phyloP scores from a whole-genome alignment of 2,329 filamentous ascomycete genomes.

The Ascochyta fabae region DNA sequence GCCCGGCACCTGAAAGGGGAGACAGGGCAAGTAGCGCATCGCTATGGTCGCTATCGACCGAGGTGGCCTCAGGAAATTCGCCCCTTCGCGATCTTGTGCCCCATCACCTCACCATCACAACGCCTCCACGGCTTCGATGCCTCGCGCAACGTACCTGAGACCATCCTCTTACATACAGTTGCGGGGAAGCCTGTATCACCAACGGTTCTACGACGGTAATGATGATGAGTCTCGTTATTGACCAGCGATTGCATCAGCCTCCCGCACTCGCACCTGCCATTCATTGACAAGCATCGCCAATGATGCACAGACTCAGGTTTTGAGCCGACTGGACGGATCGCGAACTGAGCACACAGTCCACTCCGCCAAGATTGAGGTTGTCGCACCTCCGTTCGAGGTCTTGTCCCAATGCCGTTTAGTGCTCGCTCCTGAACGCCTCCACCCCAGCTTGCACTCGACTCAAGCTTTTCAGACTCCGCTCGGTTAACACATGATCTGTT shows the following conservation, averaged over 20 bases:
- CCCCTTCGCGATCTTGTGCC: neutral
- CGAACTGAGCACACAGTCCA: constrained; percentile 16
- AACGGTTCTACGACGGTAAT: constrained; percentile 14
- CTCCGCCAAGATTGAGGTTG: constrained; percentile 21
- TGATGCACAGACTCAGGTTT: constrained; percentile 9
- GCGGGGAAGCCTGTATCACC: constrained; percentile 18
- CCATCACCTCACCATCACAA: neutral
- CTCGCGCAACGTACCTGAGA: constrained; percentile 13
- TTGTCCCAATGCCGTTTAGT: constrained; percentile 22
- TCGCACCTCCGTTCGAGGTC: constrained; percentile 42
- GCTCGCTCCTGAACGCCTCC: constrained; percentile 28
- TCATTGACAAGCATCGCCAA: constrained; percentile 25
- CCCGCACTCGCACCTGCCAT: constrained; percentile 21
- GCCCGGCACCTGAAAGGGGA: neutral
- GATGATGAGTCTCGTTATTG: neutral
- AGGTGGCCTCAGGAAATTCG: neutral
- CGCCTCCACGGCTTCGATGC: constrained; percentile 2
- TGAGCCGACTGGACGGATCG: constrained; percentile 22
- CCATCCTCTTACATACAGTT: constrained; percentile 6
- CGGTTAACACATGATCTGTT: constrained; percentile 36
- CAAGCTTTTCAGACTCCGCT: constrained; percentile 35
- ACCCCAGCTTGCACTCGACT: constrained; percentile 15
- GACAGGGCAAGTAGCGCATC: constrained; percentile 1
- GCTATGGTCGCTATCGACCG: neutral
- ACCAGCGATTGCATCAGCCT: constrained; percentile 29